phyloP scores from a whole-genome alignment of 2,329 filamentous ascomycete genomes.

The Xylariaceae sp. region DNA sequence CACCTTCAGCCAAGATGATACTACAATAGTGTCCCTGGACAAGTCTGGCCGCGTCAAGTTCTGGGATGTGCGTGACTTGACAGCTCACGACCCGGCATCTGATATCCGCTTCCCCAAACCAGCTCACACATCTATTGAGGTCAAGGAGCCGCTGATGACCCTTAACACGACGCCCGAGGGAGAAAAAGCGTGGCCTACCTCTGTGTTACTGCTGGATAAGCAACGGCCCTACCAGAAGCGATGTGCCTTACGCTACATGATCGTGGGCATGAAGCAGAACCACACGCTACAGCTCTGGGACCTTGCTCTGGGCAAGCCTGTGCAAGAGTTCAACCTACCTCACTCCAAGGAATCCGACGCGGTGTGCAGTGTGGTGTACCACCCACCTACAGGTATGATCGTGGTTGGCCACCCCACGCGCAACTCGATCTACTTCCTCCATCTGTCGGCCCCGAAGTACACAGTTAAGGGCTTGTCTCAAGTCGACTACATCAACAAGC shows the following conservation, averaged over 20 bases:
- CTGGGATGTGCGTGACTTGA: conserved; percentile 88
- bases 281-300: conserved; percentile 98
- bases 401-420: conserved; percentile 91
- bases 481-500: conserved; percentile 74
- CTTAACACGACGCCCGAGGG: conserved; percentile 77
- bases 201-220: conserved; percentile 93
- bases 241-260: conserved; percentile 84
- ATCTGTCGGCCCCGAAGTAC: conserved; percentile 91
- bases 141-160: conserved; percentile 80
- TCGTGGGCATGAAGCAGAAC: conserved; percentile 98
- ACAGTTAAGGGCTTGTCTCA: conserved; percentile 76
- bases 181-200: conserved; percentile 96
- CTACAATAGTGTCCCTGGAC: conserved; percentile 87
- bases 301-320: conserved; percentile 85
- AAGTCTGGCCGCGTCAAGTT: conserved; percentile 96
- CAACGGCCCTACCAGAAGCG: conserved; percentile 86
- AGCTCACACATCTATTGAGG: conserved; percentile 57
- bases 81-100: conserved; percentile 42
- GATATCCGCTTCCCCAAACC: conserved; percentile 45
- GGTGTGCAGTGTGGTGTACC: conserved; percentile 96
- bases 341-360: conserved; percentile 94
- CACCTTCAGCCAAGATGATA: conserved; percentile 93
- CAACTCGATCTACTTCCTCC: conserved; percentile 96
- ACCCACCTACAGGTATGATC: conserved; percentile 86
- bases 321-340: conserved; percentile 93